phyloP scores from a whole-genome alignment of 768 basidiomycete genomes.

The Hygrophoropsis aurantiaca region DNA sequence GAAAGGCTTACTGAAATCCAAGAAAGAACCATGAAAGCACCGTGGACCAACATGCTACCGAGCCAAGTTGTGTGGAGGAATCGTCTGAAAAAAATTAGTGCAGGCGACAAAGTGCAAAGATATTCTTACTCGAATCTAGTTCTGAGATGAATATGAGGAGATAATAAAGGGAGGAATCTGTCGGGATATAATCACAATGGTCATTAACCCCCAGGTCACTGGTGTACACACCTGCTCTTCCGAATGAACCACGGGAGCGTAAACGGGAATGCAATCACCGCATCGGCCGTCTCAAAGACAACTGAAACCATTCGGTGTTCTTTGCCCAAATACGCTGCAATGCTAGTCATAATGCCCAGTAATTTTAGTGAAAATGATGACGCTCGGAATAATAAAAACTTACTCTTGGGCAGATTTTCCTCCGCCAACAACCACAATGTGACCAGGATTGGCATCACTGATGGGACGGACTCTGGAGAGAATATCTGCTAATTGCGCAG shows the following conservation, averaged over 20 bases:
- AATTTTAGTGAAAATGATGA: too few relatives aligned
- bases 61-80: constrained; percentile 62
- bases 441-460: constrained; percentile 9
- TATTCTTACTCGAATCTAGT: constrained; percentile 52
- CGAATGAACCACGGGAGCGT: constrained; percentile 56
- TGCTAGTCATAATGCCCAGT: too few relatives aligned
- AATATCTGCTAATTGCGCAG: constrained; percentile 40
- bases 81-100: constrained; percentile 35
- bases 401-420: constrained; percentile 70
- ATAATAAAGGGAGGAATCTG: constrained; percentile 50
- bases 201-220: not conserved
- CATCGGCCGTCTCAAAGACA: constrained; percentile 53
- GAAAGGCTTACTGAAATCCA: constrained; percentile 37
- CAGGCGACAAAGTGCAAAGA: not conserved
- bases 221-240: constrained; percentile 50
- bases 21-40: constrained; percentile 46
- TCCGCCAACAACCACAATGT: constrained; percentile 56
- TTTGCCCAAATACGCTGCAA: constrained; percentile 48
- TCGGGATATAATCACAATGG: not conserved
- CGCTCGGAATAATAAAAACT: too few relatives aligned
- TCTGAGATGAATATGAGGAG: constrained; percentile 46
- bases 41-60: constrained; percentile 49
- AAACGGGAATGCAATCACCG: constrained; percentile 43
- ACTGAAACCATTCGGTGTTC: constrained; percentile 47
- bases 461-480: constrained; percentile 21